Evolutionary conservation across 257 asterid genomes (phyloP), one percentile per base, ranked within the genome.

Genomic region (Ilex asprella): DNA sequence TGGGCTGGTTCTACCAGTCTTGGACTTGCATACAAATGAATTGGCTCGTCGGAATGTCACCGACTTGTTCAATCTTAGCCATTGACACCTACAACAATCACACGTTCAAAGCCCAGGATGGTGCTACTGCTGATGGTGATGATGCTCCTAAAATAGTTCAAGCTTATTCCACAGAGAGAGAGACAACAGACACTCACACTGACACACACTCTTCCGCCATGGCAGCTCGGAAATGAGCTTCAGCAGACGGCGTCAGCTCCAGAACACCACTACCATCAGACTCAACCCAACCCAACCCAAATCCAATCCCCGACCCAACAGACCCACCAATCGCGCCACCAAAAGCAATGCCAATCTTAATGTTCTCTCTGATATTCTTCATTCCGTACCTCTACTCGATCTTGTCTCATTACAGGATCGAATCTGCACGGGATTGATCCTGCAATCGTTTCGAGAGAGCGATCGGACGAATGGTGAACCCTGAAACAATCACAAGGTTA

Each of bases 321-420:
- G 91, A 81, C 16, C 82, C 89, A 39, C 79, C 79, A 9, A 76
- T 86, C 61, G 75, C 94, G 13, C 87, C 94, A 4, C 77, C 94
- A 5, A 86, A 89, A 78, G 43, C 65, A 61, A 32, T 61, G 55
- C 73, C 82, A 31, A 79, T 91, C 55, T 59, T 80, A 57, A 83
- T 71, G 80, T 65, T 80, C 64, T 61, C 78, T 11, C 65, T 69
- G 63, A 6, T 76, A 35, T 79, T 91, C 55, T 54, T 79, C 71
- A 73, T 88, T 68, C 95, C 96, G 0, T 91, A 91, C 62, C 71
- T 79, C 2, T 86, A 75, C 69, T 78, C 79, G 79, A 75, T 91
- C 59, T 82, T 79, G 71, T 70, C 56, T n/a, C 82, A 76, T 73
- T 81, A 78, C 73, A 66, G 60, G 53, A 81, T 88, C 31, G 94